Percentiles rank a stretch among this genome's conserved stretches.
Conservation (phyloP, 1,284 basidiomycete species). For the Pseudozyma sp. region DNA sequence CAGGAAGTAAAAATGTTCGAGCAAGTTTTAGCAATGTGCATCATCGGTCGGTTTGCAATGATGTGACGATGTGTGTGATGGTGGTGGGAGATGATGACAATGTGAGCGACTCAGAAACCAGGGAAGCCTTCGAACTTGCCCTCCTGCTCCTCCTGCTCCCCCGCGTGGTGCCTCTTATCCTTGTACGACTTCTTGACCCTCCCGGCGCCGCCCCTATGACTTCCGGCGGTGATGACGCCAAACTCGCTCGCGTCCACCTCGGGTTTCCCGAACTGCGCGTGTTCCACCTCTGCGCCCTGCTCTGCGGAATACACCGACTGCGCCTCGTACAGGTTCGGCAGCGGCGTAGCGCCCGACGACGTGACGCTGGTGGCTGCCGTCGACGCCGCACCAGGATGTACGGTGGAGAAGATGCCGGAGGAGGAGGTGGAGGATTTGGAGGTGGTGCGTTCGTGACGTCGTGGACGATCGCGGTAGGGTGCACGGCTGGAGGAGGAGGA, state of each 20-base stretch:
- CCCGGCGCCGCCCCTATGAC: constrained; percentile 28
- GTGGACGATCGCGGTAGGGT: constrained; percentile 51
- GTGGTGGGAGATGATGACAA: not conserved
- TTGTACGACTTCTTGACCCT: constrained; percentile 36
- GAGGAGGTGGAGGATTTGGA: constrained; percentile 41
- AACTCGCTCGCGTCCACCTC: constrained; percentile 37
- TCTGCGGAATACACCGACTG: constrained; percentile 21
- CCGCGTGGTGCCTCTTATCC: constrained; percentile 16
- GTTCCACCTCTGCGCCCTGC: constrained; percentile 1
- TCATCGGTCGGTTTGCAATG: not conserved
- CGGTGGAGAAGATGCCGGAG: constrained; percentile 25
- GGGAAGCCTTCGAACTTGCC: constrained; percentile 43
- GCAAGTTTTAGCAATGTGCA: not conserved
- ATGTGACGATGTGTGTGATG: not conserved
- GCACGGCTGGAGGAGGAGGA: constrained; percentile 14
- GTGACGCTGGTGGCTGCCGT: constrained; percentile 20
- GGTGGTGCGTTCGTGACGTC: constrained; percentile 49
- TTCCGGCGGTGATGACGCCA: constrained; percentile 36
- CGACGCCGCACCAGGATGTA: constrained; percentile 9
- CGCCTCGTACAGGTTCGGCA: constrained; percentile 42
- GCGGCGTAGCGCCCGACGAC: not conserved
- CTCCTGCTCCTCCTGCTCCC: not conserved
- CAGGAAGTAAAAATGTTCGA: not conserved
- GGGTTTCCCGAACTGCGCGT: constrained; percentile 19
- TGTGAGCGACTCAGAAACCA: constrained; percentile 20